Evolutionary conservation across 257 asterid genomes (phyloP), one percentile per base, ranked within the genome.

Genomic region (Fraxinus americana): DNA sequence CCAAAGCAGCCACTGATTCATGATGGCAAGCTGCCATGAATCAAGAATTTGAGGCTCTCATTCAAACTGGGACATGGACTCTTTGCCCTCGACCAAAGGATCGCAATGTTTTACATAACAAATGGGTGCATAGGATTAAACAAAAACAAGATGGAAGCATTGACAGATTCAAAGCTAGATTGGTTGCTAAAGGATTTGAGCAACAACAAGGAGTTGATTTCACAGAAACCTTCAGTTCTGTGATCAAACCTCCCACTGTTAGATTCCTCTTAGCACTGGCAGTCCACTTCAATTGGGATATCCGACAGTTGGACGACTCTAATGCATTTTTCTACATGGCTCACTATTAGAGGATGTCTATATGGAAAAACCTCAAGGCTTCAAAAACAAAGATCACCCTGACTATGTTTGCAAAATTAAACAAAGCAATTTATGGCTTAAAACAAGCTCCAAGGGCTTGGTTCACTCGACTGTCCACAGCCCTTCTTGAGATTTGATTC

Each of bases 401-500:
- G 17, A 71, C 16, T 21, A 17, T 13, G 73, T 69, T 30, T 69
- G 50, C 17, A 39, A 7, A 3, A n/a, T 7, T 69, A 32, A 38
- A 71, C 8, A 71, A 71, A 43, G 63, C 75, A 7, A n/a, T 38
- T 21, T 71, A 71, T 71, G 75, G 75, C 5, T 16, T 71, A 2
- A 71, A 71, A 19, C 75, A 71, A 41, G 75, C 75, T 17, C 36
- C 75, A 7, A 6, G 75, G 1, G 59, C 75, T 17, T 71, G 63
- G 75, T 71, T 71, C 11, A 38, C 9, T 38, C 8, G 43, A 38
- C 1, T 7, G 43, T 38, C 43, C 2, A 38, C 11, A 38, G 11
- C 11, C 1, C 10, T 38, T 6, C 11, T 38, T 38, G 43, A 38
- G 10, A 7, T 7, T 38, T 11, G 43, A 0, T 38, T 38, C 10